A percentile compares a stretch with the other conserved stretches of the same genome.
Evolutionary conservation across 768 basidiomycete species (phyloP).

Genomic region (Lactarius psammicola): DNA sequence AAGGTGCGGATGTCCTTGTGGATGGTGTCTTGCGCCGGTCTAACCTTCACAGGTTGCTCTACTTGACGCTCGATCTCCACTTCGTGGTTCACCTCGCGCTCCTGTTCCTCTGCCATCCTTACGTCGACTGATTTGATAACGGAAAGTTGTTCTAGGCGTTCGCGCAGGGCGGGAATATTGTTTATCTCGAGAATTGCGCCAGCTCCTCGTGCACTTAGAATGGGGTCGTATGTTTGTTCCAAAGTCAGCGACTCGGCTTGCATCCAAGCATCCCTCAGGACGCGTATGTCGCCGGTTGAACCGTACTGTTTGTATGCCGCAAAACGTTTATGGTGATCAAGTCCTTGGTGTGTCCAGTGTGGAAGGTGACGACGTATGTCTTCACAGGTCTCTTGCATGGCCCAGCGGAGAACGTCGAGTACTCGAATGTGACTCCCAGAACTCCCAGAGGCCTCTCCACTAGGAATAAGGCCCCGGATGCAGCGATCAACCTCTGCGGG

Average conservation of each 20-base stretch:
- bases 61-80: constrained; percentile 19
- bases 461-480: constrained; percentile 13
- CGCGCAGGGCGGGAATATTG: constrained; percentile 1
- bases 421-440: constrained; percentile 1
- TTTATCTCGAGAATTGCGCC: background rate
- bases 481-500: constrained; percentile 19
- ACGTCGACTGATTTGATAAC: constrained; percentile 1
- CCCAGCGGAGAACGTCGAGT: constrained; percentile 23
- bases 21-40: constrained; percentile 5
- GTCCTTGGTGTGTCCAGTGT: constrained; percentile 20
- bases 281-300: background rate
- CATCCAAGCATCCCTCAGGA: constrained; percentile 9
- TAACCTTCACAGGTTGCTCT: constrained; percentile 9
- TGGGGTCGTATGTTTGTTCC: constrained; percentile 22
- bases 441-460: background rate
- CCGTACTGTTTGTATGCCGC: background rate
- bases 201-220: background rate
- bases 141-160: constrained; percentile 18
- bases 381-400: constrained; percentile 25
- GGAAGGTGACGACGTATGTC: constrained; percentile 23
- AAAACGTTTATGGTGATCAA: constrained; percentile 13
- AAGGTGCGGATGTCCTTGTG: constrained; percentile 13
- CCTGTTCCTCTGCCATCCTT: constrained; percentile 23
- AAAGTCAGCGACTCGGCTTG: constrained; percentile 20
- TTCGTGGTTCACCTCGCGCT: constrained; percentile 25